phyloP scores from a whole-genome alignment of 768 basidiomycete species.

The Xerocomellus amylosporus region DNA sequence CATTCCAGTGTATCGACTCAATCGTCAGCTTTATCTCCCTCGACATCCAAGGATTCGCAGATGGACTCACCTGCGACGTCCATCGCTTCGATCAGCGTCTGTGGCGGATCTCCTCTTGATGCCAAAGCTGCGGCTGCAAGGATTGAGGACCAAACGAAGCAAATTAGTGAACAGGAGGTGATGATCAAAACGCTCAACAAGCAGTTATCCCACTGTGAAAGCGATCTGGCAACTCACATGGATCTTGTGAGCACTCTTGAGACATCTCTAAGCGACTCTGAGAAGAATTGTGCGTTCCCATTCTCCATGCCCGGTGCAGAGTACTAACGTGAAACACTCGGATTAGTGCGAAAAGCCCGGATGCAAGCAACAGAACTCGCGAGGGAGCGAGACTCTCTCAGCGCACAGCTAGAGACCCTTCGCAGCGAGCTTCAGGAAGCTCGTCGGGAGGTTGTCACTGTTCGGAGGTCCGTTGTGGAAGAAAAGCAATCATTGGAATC shows the following conservation, averaged over 20 bases:
- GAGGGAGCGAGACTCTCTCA: constrained; percentile 78
- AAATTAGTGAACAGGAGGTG: constrained; percentile 77
- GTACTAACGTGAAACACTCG: constrained; percentile 9
- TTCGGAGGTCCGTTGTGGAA: constrained; percentile 78
- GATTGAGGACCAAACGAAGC: constrained; percentile 72
- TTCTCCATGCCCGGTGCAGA: background rate
- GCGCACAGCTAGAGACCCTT: constrained; percentile 59
- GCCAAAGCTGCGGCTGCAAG: constrained; percentile 49
- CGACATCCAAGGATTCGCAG: constrained; percentile 69
- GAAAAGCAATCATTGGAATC: constrained; percentile 87
- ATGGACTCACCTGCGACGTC: constrained; percentile 68
- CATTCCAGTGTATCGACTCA: constrained; percentile 61
- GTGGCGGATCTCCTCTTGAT: constrained; percentile 42
- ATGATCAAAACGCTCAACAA: constrained; percentile 96
- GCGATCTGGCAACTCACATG: constrained; percentile 87
- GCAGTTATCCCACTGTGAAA: constrained; percentile 90
- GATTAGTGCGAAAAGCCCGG: constrained; percentile 83
- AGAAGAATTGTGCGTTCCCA: constrained; percentile 78
- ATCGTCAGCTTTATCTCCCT: constrained; percentile 51
- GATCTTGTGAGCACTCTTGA: constrained; percentile 84
- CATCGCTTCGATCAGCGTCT: constrained; percentile 42
- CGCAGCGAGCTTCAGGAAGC: constrained; percentile 73
- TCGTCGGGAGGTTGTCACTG: constrained; percentile 73
- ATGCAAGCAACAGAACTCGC: constrained; percentile 91
- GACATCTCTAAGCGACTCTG: constrained; percentile 83